Conservation (phyloP, 768 basidiomycete genomes). For the Dentipellis sp. region DNA sequence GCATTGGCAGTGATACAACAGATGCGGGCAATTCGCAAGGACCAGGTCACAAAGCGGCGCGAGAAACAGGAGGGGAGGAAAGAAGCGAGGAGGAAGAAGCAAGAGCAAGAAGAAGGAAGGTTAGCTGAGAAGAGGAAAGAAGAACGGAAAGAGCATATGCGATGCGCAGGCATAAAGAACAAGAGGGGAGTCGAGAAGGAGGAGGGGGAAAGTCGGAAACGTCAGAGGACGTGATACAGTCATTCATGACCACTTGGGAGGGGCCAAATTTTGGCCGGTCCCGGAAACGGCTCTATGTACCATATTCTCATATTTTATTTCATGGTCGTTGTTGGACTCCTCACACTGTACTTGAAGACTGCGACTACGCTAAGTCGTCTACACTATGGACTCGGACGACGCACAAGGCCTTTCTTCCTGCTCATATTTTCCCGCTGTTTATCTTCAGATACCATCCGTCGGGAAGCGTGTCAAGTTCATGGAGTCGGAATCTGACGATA, state of each 20-base stretch:
- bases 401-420: no score
- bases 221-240: constrained; percentile 30
- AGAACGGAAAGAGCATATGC: constrained; percentile 71
- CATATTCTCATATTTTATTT: no score
- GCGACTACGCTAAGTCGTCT: no score
- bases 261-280: no score
- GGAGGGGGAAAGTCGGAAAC: constrained; percentile 49
- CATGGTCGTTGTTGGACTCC: no score
- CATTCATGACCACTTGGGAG: not conserved
- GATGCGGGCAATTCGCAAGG: constrained; percentile 85
- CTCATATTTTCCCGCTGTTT: no score
- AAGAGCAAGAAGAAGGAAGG: constrained; percentile 56
- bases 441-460: no score
- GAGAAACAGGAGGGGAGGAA: constrained; percentile 84
- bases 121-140: constrained; percentile 65
- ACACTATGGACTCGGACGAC: no score
- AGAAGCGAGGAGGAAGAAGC: constrained; percentile 58
- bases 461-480: no score
- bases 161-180: constrained; percentile 56
- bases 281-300: no score
- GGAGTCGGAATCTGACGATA: no score
- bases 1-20: constrained; percentile 89
- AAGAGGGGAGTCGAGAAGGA: constrained; percentile 56
- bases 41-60: constrained; percentile 67
- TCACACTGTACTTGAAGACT: no score